Conservation (phyloP, 257 asterid genomes). For the Solanum clarkiae region DNA sequence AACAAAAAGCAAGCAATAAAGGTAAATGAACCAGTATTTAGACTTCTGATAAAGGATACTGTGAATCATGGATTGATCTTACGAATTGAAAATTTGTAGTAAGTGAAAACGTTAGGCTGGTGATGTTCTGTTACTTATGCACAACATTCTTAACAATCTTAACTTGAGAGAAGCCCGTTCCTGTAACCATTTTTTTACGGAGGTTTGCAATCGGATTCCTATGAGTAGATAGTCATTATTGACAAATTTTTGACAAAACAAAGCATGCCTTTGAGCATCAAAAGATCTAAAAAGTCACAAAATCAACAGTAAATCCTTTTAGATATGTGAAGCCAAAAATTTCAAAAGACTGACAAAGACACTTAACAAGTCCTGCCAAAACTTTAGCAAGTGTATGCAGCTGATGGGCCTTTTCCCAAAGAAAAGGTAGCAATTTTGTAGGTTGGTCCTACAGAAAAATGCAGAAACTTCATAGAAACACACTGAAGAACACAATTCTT, state of each 20-base stretch:
- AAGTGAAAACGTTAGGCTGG: neutral
- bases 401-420: neutral
- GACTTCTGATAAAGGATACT: neutral
- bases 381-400: neutral
- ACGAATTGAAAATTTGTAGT: neutral
- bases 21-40: neutral
- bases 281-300: neutral
- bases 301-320: neutral
- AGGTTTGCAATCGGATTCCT: neutral
- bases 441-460: neutral
- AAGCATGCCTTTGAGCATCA: neutral
- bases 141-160: neutral
- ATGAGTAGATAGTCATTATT: neutral
- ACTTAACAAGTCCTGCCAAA: neutral
- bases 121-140: neutral
- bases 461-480: neutral
- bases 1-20: neutral
- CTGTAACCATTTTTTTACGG: neutral
- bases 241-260: neutral
- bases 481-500: neutral
- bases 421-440: neutral
- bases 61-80: neutral
- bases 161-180: neutral
- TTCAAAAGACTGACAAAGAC: neutral
- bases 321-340: neutral